Conservation (phyloP, 768 basidiomycete genomes). For the Amanita brunnescens region DNA sequence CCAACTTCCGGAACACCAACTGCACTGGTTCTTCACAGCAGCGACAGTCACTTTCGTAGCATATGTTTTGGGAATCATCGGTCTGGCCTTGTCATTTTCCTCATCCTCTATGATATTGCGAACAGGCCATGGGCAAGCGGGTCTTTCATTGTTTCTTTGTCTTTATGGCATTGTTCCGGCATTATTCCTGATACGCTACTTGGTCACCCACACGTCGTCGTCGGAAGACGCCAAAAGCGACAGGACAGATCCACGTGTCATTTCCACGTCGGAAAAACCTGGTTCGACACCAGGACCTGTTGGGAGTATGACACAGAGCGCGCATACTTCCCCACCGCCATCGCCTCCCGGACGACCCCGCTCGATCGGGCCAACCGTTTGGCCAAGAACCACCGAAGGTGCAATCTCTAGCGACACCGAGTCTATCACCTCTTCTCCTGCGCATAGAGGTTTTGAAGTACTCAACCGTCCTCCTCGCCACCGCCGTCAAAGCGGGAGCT, state of each 20-base stretch:
- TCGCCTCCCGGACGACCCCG: constrained; percentile 37
- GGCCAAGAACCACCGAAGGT: constrained; percentile 36
- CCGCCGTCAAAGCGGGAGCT: constrained; percentile 25
- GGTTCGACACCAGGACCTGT: constrained; percentile 20
- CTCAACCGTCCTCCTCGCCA: constrained; percentile 35
- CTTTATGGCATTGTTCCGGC: constrained; percentile 46
- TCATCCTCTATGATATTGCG: constrained; percentile 22
- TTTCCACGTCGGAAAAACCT: constrained; percentile 23
- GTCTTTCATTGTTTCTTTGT: constrained; percentile 53
- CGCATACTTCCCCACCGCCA: constrained; percentile 32
- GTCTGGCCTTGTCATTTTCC: constrained; percentile 56
- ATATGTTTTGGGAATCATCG: constrained; percentile 55
- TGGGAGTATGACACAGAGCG: constrained; percentile 27
- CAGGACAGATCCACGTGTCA: constrained; percentile 10
- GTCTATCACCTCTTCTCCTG: constrained; percentile 33
- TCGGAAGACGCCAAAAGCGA: constrained; percentile 11
- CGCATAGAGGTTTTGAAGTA: constrained; percentile 41
- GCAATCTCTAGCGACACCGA: constrained; percentile 35
- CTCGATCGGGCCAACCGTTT: constrained; percentile 37
- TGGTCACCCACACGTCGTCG: constrained; percentile 3
- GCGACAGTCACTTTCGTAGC: constrained; percentile 30
- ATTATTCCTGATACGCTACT: constrained; percentile 24
- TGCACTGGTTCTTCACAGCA: constrained; percentile 26
- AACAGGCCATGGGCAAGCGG: constrained; percentile 58
- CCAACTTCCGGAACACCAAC: constrained; percentile 14